Percentiles rank a stretch among this genome's conserved stretches.
Evolutionary conservation across 352 stramenopile genomes (phyloP).

Genomic region (Phytophthora tubulina): DNA sequence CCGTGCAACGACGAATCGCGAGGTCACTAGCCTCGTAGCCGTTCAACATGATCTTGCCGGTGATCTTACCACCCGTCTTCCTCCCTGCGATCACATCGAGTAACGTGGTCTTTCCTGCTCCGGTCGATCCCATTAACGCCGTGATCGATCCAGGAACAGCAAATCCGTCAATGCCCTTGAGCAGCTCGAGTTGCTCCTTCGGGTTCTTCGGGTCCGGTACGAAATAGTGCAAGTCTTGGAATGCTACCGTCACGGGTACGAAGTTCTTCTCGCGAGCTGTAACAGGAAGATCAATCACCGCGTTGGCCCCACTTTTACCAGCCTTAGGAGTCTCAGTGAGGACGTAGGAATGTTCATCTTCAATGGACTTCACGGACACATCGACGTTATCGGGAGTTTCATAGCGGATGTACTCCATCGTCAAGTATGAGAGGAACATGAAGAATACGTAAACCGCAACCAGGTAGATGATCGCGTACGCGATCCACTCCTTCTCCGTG

Average conservation of each 20-base stretch:
- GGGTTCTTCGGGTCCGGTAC: conserved; percentile 21
- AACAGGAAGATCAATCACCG: conserved; percentile 11
- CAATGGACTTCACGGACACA: conserved; percentile 16
- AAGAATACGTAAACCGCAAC: conserved; percentile 19
- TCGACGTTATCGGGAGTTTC: conserved; percentile 17
- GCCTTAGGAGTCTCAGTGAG: conserved; percentile 15
- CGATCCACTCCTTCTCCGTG: conserved; percentile 20
- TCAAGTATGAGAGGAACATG: conserved; percentile 26
- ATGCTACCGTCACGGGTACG: conserved; percentile 42
- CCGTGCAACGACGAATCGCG: conserved; percentile 6
- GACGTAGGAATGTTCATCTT: conserved; percentile 17
- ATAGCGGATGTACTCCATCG: conserved; percentile 24
- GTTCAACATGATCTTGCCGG: conserved; percentile 10
- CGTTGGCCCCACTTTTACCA: neutral
- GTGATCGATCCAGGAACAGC: conserved; percentile 13
- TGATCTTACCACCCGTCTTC: conserved; percentile 9
- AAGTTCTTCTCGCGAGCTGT: conserved; percentile 30
- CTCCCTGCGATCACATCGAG: conserved; percentile 12
- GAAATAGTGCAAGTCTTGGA: conserved; percentile 38
- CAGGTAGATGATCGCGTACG: conserved; percentile 21
- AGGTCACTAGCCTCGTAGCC: conserved; percentile 9
- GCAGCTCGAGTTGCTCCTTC: conserved; percentile 39
- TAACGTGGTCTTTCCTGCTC: conserved; percentile 14
- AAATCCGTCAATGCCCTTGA: conserved; percentile 29
- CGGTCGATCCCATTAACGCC: conserved; percentile 10